phyloP scores from a whole-genome alignment of 139 green algal genomes.

The Protoeuglena noctilucae region DNA sequence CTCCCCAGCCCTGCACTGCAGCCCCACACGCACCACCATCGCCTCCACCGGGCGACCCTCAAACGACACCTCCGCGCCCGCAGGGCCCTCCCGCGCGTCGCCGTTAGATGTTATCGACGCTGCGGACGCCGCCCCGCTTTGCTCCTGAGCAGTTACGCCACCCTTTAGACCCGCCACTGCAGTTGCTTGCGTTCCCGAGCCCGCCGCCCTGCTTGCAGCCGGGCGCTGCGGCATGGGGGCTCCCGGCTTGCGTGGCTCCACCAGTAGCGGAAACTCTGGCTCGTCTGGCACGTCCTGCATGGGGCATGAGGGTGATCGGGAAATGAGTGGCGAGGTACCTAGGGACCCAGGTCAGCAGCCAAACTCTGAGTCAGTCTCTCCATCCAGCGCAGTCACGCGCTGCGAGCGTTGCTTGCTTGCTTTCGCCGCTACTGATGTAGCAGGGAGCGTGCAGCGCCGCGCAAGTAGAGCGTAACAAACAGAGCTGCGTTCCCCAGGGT shows the following conservation, averaged over 20 bases:
- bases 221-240: background rate
- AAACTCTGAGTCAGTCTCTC: too few relatives aligned
- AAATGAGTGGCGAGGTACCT: too few relatives aligned
- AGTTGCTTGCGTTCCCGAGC: background rate
- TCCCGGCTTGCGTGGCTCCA: background rate
- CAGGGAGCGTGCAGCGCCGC: too few relatives aligned
- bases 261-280: background rate
- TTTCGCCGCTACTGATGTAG: too few relatives aligned
- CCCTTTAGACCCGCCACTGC: too few relatives aligned
- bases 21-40: background rate
- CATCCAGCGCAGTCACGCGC: too few relatives aligned
- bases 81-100: background rate
- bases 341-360: too few relatives aligned
- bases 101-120: background rate
- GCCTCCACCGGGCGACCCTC: background rate
- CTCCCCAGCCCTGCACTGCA: background rate
- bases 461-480: too few relatives aligned
- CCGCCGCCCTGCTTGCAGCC: too few relatives aligned
- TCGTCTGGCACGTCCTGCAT: background rate
- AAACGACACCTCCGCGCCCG: background rate
- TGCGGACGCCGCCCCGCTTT: background rate
- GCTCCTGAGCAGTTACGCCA: too few relatives aligned
- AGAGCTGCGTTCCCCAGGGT: too few relatives aligned
- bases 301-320: background rate
- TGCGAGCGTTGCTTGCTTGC: background rate